These are phyloP conservation scores for Aspergillus ruber DNA, from an alignment of 2,329 filamentous ascomycete species.

Conservation along the genomic window DNA sequence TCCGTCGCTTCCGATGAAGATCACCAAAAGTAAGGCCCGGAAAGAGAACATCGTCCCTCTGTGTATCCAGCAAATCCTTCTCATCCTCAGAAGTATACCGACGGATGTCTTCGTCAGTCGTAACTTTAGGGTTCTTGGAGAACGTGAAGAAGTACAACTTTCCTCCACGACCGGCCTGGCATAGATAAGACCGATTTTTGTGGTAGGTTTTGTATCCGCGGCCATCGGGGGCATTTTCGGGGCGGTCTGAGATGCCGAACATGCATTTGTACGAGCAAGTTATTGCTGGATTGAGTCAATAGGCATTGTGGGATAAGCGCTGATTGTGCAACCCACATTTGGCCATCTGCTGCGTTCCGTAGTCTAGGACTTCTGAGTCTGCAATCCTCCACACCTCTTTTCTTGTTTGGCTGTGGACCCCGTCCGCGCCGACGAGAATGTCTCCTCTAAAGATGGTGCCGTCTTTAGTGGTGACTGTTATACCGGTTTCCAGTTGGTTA, in stretches of 20 bases:
- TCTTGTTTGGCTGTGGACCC: constrained; percentile 35
- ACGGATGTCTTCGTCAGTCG: constrained; percentile 17
- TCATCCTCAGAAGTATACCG: constrained; percentile 27
- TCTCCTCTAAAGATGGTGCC: constrained; percentile 27
- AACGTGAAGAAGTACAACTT: constrained; percentile 13
- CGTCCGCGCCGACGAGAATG: constrained; percentile 41
- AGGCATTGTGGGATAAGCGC: neutral
- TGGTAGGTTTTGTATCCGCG: constrained; percentile 6
- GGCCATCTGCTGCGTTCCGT: constrained; percentile 1
- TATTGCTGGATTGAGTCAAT: constrained; percentile 8
- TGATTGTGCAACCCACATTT: constrained; percentile 2
- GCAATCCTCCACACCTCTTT: constrained; percentile 26
- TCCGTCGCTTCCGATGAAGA: constrained; percentile 22
- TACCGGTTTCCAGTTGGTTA: constrained; percentile 11
- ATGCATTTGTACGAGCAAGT: constrained; percentile 13
- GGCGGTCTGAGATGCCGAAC: constrained; percentile 14
- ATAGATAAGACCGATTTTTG: constrained; percentile 12
- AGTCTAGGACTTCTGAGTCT: constrained; percentile 7
- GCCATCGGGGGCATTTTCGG: constrained; percentile 3
- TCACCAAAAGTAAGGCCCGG: constrained; percentile 27
- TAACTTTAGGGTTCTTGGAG: constrained; percentile 18
- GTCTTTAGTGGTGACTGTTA: constrained; percentile 27
- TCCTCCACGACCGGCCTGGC: constrained; percentile 3
- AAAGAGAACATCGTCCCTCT: constrained; percentile 20
- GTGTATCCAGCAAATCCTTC: constrained; percentile 17